A percentile compares a stretch with the other conserved stretches of the same genome.
Evolutionary conservation across 2,329 filamentous ascomycete genomes (phyloP).

Genomic region (Drechslerella stenobrocha): DNA sequence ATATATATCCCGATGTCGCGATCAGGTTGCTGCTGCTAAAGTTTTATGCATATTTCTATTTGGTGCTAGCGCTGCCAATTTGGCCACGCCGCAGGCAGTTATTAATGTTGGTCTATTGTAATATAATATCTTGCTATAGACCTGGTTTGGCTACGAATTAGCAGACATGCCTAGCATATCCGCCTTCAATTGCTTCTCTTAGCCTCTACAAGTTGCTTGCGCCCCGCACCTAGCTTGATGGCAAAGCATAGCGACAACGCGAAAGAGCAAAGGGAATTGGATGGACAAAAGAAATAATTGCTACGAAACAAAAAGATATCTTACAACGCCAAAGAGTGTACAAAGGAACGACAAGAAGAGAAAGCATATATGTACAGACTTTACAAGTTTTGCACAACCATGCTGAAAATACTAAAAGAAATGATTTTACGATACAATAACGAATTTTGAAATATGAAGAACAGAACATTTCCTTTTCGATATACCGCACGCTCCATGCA

Average conservation of each 20-base stretch:
- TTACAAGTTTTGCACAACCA: slow-evolving; percentile 5
- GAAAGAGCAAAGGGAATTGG: slow-evolving; percentile 11
- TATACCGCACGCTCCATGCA: slow-evolving; percentile 6
- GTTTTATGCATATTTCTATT: no score
- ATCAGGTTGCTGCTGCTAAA: no score
- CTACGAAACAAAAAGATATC: slow-evolving; percentile 11
- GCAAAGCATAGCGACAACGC: slow-evolving; percentile 7
- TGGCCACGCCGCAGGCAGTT: no score
- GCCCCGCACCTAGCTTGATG: slow-evolving; percentile 1
- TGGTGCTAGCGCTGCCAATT: no score
- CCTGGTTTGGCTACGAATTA: no score
- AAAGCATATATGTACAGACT: slow-evolving; percentile 16
- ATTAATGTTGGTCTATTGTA: no score
- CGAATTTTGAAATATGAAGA: no score
- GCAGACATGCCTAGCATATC: neutral
- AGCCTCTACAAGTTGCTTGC: neutral
- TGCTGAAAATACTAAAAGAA: slow-evolving; percentile 8
- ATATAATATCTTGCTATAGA: slow-evolving; percentile 9
- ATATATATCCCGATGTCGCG: no score
- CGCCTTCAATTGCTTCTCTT: slow-evolving; percentile 2
- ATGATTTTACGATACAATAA: slow-evolving; percentile 6
- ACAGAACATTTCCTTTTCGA: slow-evolving; percentile 16
- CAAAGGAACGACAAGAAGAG: slow-evolving; percentile 19
- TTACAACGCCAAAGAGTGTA: slow-evolving; percentile 14
- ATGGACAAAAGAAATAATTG: slow-evolving; percentile 8